Evolutionary conservation across 106 monocot genomes (phyloP).

Genomic region (Xerophyta viscosa): DNA sequence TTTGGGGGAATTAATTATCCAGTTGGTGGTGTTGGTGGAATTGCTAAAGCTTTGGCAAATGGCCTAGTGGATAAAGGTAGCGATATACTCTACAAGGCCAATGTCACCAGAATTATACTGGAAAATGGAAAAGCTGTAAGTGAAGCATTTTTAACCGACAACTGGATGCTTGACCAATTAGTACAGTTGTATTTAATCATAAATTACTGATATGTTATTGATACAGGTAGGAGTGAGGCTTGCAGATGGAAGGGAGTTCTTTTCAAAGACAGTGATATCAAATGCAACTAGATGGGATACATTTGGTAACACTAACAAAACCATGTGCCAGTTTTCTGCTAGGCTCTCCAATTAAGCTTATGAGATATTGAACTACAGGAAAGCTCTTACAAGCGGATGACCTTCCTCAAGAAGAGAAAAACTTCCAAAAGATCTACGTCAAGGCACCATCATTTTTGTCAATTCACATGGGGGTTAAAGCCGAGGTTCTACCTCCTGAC

Average conservation of each 20-base stretch:
- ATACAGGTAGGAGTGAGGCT: slow-evolving; percentile 80
- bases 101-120: slow-evolving; percentile 65
- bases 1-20: slow-evolving; percentile 98
- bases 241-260: slow-evolving; percentile 87
- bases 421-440: slow-evolving; percentile 76
- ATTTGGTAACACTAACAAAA: too few species aligned
- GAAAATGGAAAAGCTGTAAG: slow-evolving; percentile 89
- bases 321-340: too few species aligned
- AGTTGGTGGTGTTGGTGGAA: slow-evolving; percentile 94
- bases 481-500: slow-evolving; percentile 60
- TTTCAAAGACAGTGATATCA: slow-evolving; percentile 76
- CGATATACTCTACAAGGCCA: slow-evolving; percentile 73
- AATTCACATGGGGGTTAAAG: slow-evolving; percentile 96
- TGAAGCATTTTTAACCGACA: slow-evolving; percentile 8
- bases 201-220: too few species aligned
- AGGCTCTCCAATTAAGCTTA: too few species aligned
- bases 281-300: slow-evolving; percentile 99
- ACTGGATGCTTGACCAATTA: too few species aligned
- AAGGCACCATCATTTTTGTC: slow-evolving; percentile 97
- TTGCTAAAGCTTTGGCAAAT: slow-evolving; percentile 79
- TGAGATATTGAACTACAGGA: slow-evolving; percentile 22
- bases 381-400: slow-evolving; percentile 75
- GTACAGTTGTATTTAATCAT: too few species aligned
- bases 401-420: slow-evolving; percentile 82
- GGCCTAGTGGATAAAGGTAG: slow-evolving; percentile 78